Conservation (phyloP, 257 asterid genomes). For the Scutellaria barbata region DNA sequence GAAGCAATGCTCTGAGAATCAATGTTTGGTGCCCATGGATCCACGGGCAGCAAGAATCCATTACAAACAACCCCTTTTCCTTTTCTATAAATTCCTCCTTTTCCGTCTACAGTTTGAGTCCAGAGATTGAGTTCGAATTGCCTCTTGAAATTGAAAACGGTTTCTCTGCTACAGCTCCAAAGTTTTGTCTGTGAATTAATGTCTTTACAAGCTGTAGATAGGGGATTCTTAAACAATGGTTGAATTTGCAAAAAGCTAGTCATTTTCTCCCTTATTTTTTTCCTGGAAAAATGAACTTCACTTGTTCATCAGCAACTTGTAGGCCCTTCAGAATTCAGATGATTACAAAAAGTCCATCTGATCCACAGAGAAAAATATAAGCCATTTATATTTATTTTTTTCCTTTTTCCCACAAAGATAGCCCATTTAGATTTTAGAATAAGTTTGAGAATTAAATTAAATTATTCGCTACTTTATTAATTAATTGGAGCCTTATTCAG, state of each 20-base stretch:
- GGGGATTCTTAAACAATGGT: conserved; percentile 44
- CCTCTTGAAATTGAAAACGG: conserved; percentile 27
- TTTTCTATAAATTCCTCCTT: conserved; percentile 23
- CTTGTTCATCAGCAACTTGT: conserved; percentile 1
- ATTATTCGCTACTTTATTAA: no score
- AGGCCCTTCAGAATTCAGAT: neutral
- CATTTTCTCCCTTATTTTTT: conserved; percentile 33
- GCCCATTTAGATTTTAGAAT: no score
- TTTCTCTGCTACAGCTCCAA: conserved; percentile 35
- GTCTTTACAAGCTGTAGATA: conserved; percentile 28
- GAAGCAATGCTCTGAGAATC: conserved; percentile 87
- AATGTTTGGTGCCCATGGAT: conserved; percentile 91
- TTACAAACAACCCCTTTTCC: conserved; percentile 45
- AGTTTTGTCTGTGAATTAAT: conserved; percentile 22
- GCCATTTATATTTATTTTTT: neutral
- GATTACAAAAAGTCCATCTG: no score
- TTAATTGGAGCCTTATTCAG: neutral
- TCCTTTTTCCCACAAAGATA: no score
- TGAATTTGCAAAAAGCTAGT: conserved; percentile 44
- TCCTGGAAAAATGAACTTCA: conserved; percentile 12
- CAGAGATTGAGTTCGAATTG: conserved; percentile 40
- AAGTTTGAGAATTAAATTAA: no score
- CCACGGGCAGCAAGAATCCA: conserved; percentile 71
- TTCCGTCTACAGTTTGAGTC: conserved; percentile 39
- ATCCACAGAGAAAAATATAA: no score